Conservation (phyloP, 2,329 filamentous ascomycete genomes). For the Diaporthe sp. region DNA sequence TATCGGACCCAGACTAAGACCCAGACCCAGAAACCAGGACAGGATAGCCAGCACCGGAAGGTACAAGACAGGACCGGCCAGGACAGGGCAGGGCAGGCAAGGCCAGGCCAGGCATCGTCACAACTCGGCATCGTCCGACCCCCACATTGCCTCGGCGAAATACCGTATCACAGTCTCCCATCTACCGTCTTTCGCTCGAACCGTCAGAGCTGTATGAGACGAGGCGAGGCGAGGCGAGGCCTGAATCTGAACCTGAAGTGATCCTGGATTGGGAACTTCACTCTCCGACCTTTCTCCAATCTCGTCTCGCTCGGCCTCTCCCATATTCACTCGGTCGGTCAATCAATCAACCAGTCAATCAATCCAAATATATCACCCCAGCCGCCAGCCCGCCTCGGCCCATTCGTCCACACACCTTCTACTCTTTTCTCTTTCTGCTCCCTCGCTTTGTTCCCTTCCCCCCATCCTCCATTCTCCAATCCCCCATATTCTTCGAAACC, state of each 20-base stretch:
- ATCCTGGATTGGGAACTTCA: slow-evolving; percentile 9
- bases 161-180: slow-evolving; percentile 30
- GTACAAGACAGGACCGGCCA: background rate
- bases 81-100: slow-evolving; percentile 7
- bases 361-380: slow-evolving; percentile 27
- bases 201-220: slow-evolving; percentile 2
- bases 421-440: slow-evolving; percentile 7
- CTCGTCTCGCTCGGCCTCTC: slow-evolving; percentile 23
- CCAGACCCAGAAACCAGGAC: background rate
- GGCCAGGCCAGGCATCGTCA: slow-evolving; percentile 18
- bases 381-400: slow-evolving; percentile 27
- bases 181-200: slow-evolving; percentile 17
- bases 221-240: slow-evolving; percentile 15
- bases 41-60: background rate
- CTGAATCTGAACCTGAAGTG: slow-evolving; percentile 2
- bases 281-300: slow-evolving; percentile 7
- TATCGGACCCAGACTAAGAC: slow-evolving; percentile 1
- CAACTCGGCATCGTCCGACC: slow-evolving; percentile 29
- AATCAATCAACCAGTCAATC: background rate
- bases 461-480: slow-evolving; percentile 25
- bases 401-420: slow-evolving; percentile 18
- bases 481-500: slow-evolving; percentile 18
- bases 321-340: background rate
- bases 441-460: slow-evolving; percentile 31
- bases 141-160: slow-evolving; percentile 36